These are phyloP conservation scores for Eudorina sp. DNA, from an alignment of 139 green algal species.

Conservation along the genomic window DNA sequence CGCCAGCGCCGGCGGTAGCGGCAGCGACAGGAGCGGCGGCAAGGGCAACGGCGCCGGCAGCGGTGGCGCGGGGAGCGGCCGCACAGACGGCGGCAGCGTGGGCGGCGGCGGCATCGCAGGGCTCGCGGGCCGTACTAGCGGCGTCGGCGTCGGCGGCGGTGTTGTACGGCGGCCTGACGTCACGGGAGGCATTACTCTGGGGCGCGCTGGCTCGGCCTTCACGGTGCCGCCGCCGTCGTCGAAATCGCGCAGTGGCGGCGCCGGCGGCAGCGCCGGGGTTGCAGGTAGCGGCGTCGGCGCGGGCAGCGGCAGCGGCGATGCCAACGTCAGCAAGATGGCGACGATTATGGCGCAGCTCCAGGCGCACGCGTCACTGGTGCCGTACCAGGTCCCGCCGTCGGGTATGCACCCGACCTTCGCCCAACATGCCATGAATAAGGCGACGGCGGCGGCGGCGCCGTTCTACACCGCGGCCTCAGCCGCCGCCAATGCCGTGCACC, in stretches of 20 bases:
- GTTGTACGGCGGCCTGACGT: not conserved
- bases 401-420: not conserved
- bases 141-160: not conserved
- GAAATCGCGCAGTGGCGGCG: not conserved
- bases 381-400: not conserved
- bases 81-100: not conserved
- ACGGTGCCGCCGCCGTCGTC: conserved; percentile 1
- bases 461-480: not conserved
- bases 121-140: not conserved
- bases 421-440: conserved; percentile 16
- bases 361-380: conserved; percentile 17
- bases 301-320: not conserved
- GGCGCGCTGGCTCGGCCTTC: conserved; percentile 12
- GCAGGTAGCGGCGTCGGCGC: not conserved
- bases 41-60: not conserved
- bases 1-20: not conserved
- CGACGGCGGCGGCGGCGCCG: not conserved
- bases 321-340: not conserved
- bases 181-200: not conserved
- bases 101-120: not conserved
- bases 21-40: not conserved
- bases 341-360: conserved; percentile 33
- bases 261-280: not conserved
- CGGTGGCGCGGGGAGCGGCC: not conserved
- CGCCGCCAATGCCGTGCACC: conserved; percentile 1